These are phyloP conservation scores for Stramenopiles sp. DNA, from an alignment of 352 stramenopile genomes.

Conservation along the genomic window DNA sequence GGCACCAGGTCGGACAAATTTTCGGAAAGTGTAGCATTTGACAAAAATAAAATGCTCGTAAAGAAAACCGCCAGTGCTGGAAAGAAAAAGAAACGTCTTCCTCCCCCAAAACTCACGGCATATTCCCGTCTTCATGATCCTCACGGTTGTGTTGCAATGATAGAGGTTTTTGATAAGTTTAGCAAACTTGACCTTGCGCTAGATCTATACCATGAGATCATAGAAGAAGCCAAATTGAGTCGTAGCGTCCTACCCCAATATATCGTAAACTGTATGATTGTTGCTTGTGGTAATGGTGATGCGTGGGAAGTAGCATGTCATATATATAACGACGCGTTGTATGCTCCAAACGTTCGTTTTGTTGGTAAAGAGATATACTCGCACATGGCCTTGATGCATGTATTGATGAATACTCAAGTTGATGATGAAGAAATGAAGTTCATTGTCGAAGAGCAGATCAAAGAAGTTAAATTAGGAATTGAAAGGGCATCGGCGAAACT, in stretches of 20 bases:
- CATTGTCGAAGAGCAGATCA: neutral
- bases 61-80: neutral
- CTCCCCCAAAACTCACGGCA: neutral
- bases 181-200: neutral
- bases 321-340: neutral
- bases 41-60: neutral
- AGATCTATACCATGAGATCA: neutral
- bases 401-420: neutral
- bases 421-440: neutral
- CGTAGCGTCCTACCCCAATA: neutral
- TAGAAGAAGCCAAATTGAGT: neutral
- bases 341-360: neutral
- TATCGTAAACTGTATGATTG: neutral
- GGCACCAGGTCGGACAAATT: neutral
- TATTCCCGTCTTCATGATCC: neutral
- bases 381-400: neutral
- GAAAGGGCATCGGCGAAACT: too few relatives aligned
- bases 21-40: neutral
- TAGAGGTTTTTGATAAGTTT: neutral
- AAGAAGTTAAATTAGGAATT: neutral
- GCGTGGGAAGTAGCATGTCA: neutral
- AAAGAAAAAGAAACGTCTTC: neutral
- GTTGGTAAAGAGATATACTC: neutral
- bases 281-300: neutral
- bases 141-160: neutral